Conservation (phyloP, 2,329 filamentous ascomycete genomes). For the Aspergillus felis region DNA sequence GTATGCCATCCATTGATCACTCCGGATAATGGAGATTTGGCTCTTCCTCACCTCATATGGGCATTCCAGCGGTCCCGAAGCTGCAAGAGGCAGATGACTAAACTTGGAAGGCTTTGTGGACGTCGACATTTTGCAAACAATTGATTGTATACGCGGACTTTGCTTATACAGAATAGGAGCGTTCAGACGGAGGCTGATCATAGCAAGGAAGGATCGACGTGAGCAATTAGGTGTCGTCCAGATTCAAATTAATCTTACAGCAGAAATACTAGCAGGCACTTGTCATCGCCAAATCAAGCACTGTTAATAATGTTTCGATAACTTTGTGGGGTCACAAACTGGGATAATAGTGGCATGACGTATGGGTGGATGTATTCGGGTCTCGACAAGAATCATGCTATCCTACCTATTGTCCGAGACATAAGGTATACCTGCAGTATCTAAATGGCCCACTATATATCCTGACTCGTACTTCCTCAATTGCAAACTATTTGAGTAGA, state of each 20-base stretch:
- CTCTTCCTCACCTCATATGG: slow-evolving; percentile 20
- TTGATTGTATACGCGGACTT: background rate
- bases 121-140: slow-evolving; percentile 7
- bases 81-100: slow-evolving; percentile 28
- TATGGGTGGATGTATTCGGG: background rate
- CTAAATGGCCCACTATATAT: background rate
- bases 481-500: background rate
- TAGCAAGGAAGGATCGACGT: background rate
- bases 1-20: background rate
- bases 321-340: background rate
- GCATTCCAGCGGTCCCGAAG: slow-evolving; percentile 28
- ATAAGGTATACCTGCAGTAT: background rate
- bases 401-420: background rate
- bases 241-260: background rate
- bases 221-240: background rate
- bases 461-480: background rate
- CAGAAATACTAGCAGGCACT: background rate
- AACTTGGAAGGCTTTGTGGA: slow-evolving; percentile 21
- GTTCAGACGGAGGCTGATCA: background rate
- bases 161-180: background rate
- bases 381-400: background rate
- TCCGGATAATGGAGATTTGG: background rate
- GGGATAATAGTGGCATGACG: background rate
- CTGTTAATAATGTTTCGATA: background rate
- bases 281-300: background rate